These are phyloP conservation scores for Cornus florida DNA, from an alignment of 148 eudicot species.

Conservation along the genomic window DNA sequence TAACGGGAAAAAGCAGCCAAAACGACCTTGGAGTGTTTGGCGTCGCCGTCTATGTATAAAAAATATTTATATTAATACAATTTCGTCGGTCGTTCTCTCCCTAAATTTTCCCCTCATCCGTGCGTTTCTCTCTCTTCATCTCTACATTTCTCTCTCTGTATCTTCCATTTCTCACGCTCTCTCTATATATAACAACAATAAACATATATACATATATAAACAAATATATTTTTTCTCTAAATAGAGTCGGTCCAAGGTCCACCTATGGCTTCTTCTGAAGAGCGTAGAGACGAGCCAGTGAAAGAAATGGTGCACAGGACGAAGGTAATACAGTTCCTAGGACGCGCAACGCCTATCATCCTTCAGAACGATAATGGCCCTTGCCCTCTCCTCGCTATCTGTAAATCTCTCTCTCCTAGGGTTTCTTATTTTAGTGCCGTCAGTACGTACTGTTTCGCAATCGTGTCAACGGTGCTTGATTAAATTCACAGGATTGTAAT, in stretches of 20 bases:
- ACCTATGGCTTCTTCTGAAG: conserved; percentile 35
- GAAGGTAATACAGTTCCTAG: conserved; percentile 66
- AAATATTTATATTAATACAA: not conserved
- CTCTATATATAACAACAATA: not conserved
- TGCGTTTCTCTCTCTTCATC: not conserved
- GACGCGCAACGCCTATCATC: conserved; percentile 66
- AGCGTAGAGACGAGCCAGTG: conserved; percentile 33
- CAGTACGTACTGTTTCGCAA: not conserved
- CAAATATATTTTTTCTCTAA: not conserved
- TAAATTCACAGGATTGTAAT: not conserved
- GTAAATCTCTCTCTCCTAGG: conserved; percentile 45
- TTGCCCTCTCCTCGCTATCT: conserved; percentile 93
- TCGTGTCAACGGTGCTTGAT: not conserved
- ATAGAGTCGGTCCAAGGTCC: not conserved
- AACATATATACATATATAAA: not conserved
- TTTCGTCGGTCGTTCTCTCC: not conserved
- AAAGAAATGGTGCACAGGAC: conserved; percentile 64
- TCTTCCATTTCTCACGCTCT: not conserved
- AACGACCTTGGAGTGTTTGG: not conserved
- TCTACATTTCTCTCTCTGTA: not conserved
- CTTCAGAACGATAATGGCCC: conserved; percentile 98
- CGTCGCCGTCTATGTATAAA: not conserved
- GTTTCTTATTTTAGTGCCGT: conserved; percentile 24
- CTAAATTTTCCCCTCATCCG: not conserved
- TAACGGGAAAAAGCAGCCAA: too few species aligned